A percentile compares a stretch with the other conserved stretches of the same genome.
Evolutionary conservation across 305 asterid species (phyloP).

Genomic region (Plantago rigida): DNA sequence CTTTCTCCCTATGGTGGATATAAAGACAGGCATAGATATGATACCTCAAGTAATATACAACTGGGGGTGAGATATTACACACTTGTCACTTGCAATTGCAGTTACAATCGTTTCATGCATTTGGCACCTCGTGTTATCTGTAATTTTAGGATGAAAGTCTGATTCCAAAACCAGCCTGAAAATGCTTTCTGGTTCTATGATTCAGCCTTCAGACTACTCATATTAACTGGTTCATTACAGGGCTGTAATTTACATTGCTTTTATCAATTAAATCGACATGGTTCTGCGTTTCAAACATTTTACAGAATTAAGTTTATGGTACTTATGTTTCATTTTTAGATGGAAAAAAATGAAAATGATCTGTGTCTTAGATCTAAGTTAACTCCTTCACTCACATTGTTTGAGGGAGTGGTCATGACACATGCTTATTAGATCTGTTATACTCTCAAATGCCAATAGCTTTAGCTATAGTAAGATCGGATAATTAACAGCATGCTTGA

Average conservation of each 20-base stretch:
- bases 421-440: not conserved
- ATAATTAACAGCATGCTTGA: too few species aligned
- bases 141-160: conserved; percentile 1
- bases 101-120: not conserved
- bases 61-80: conserved; percentile 59
- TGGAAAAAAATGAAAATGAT: too few species aligned
- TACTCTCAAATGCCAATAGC: not conserved
- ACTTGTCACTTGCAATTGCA: conserved; percentile 18
- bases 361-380: not conserved
- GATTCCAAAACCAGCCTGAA: not conserved
- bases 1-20: conserved; percentile 88
- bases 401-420: not conserved
- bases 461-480: not conserved
- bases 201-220: too few species aligned
- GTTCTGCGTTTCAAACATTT: too few species aligned
- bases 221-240: not conserved
- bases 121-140: not conserved
- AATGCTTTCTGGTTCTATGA: not conserved
- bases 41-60: conserved; percentile 86
- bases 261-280: not conserved
- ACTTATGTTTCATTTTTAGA: not conserved
- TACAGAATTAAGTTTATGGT: not conserved
- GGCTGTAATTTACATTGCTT: not conserved
- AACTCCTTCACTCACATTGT: not conserved
- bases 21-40: conserved; percentile 86